phyloP scores from a whole-genome alignment of 2,329 filamentous ascomycete genomes.

The Aotearoamyces nothofagi region DNA sequence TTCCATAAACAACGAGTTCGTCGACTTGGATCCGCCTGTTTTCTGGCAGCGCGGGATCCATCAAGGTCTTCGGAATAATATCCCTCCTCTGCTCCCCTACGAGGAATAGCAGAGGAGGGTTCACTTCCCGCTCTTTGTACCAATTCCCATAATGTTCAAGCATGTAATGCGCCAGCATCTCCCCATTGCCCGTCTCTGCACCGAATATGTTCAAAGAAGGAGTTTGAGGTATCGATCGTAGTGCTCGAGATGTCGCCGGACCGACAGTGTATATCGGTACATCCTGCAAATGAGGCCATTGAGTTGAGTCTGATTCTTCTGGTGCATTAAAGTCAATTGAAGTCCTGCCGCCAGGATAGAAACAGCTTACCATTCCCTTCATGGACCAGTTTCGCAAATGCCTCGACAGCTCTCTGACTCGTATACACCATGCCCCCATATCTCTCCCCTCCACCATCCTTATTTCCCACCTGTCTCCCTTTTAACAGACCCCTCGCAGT shows the following conservation, averaged over 20 bases:
- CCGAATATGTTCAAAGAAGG: slow-evolving; percentile 53
- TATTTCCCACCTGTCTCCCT: slow-evolving; percentile 24
- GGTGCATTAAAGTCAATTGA: slow-evolving; percentile 8
- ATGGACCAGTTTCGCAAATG: slow-evolving; percentile 48
- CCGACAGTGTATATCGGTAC: slow-evolving; percentile 64
- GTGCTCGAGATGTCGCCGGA: slow-evolving; percentile 63
- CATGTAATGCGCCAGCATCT: slow-evolving; percentile 64
- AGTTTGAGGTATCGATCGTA: slow-evolving; percentile 37
- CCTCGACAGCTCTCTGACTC: slow-evolving; percentile 71
- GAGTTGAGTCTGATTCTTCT: slow-evolving; percentile 6
- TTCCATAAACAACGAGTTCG: slow-evolving; percentile 78
- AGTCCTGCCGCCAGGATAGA: slow-evolving; percentile 4
- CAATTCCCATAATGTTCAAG: slow-evolving; percentile 55
- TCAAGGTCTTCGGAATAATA: slow-evolving; percentile 72
- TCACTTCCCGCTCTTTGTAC: slow-evolving; percentile 26
- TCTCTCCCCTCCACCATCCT: slow-evolving; percentile 16
- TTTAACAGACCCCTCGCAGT: slow-evolving; percentile 35
- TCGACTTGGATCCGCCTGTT: slow-evolving; percentile 47
- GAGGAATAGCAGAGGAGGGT: slow-evolving; percentile 63
- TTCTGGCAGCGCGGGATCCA: slow-evolving; percentile 33
- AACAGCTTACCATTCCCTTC: slow-evolving; percentile 20
- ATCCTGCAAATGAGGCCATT: slow-evolving; percentile 38
- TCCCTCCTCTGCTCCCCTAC: slow-evolving; percentile 84
- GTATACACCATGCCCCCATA: slow-evolving; percentile 78
- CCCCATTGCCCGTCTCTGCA: slow-evolving; percentile 72